Evolutionary conservation across 179 eudicot genomes (phyloP), one percentile per base, ranked within the genome.

Genomic region (Monotropa hypopitys): DNA sequence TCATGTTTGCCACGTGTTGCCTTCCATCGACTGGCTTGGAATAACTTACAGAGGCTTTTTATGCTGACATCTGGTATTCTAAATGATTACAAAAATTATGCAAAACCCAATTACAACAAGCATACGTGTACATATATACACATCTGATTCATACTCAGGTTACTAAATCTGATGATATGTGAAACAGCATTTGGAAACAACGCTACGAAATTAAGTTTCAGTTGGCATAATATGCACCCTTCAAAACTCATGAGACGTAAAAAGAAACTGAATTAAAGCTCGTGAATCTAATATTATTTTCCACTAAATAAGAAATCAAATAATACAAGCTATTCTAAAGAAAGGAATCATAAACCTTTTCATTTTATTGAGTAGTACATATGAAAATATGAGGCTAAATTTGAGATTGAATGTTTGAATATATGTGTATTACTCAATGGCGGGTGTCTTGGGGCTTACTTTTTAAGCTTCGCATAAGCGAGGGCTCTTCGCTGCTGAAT

Each of bases 401-500:
- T 28, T 46, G 68, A 7, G 6, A 35, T 28, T 7, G 46, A 18
- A 42, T 68, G 40, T 21, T 8, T 21, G 30, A 28, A 74, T 38
- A 21, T 11, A 74, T 15, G 21, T 15, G 21, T 4, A 57, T 13
- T 23, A 59, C 38, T 28, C 4, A 12, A 13, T 1, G 18, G 21
- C 15, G 21, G 7, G 16, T 0, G 35, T 1, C 56, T 26, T 45
- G 2, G n/a, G 40, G 38, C 53, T 23, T 81, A 93, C 95, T 84
- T 74, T 69, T 92, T 94, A 61, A 93, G 87, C 78, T 81, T 87
- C 66, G 98, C 82, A 42, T 93, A 93, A 79, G 97, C 91, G 75
- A 77, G 45, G 81, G 98, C 97, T 79, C 98, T 78, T 28, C 91
- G 97, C 78, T 89, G 90, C 84, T 93, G 94, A 78, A 93, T 72